Evolutionary conservation across 495 filamentous ascomycete species (phyloP).

Genomic region (Neurospora sp.): DNA sequence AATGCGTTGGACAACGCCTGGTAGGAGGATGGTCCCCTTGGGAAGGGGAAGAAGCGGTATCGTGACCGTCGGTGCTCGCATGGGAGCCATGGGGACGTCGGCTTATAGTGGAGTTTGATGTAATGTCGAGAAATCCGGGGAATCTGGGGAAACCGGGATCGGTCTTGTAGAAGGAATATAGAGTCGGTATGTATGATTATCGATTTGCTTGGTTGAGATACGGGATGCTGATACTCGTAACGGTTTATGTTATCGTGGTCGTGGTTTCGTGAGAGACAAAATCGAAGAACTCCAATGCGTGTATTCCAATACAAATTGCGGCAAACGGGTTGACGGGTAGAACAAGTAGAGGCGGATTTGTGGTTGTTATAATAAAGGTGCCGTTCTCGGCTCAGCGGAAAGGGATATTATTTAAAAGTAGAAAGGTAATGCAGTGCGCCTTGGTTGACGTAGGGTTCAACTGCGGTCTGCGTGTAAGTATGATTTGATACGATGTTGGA

Average conservation of each 20-base stretch:
- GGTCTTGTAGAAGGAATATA: background rate
- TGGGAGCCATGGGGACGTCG: conserved; percentile 6
- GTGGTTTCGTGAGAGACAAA: background rate
- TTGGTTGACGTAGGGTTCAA: background rate
- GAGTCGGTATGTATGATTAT: background rate
- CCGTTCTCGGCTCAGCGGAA: background rate
- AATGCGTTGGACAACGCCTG: conserved; percentile 68
- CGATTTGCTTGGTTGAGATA: background rate
- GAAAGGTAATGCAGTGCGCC: background rate
- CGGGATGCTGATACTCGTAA: background rate
- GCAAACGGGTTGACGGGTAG: background rate
- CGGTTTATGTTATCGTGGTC: background rate
- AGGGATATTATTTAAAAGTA: background rate
- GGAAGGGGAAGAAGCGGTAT: conserved; percentile 71
- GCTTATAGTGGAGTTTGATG: background rate
- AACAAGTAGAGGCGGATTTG: background rate
- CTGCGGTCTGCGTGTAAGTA: background rate
- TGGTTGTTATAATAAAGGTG: background rate
- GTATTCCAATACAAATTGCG: background rate
- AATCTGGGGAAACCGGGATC: background rate
- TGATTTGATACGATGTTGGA: background rate
- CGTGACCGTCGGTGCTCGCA: conserved; percentile 26
- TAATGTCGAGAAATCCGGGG: background rate
- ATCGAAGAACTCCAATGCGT: background rate
- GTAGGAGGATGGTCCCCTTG: conserved; percentile 65